Evolutionary conservation across 768 basidiomycete genomes (phyloP), one percentile per base, ranked within the genome.

Genomic region (Tricholoma terreum): DNA sequence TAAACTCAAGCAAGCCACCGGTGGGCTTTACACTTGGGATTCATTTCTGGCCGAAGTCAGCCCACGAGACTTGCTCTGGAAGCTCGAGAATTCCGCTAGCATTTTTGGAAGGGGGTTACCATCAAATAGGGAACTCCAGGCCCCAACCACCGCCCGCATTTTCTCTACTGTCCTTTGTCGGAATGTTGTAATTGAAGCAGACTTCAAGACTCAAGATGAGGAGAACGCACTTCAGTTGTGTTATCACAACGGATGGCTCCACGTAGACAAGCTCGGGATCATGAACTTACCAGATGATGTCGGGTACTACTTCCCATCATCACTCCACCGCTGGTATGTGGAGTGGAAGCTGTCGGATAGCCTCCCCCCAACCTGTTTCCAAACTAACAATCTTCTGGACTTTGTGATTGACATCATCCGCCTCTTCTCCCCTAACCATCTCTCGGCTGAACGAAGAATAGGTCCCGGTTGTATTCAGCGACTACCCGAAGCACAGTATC

Each of bases 301-400:
- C 9, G 42, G 42, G n/a, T 65, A 65, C 45, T 60, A 56, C 40
- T 64, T 64, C 30, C 19, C 63, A 33, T 55, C 61, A 9, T 17
- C n/a, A 24, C 56, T 62, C 15, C 63, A 64, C 51, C 61, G 56
- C 48, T 60, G 63, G 61, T 64, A 48, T 35, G 49, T 62, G 30
- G 63, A 64, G 53, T 64, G 63, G 61, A 64, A 55, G 42, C 56
- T 62, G 34, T 52, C 27, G 36, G 31, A 48, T 24, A 36, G 19
- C 36, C 12, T 45, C 46, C 40, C 15, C 27, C 24, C 52, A 52
- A n/a, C 33, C 27, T 22, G 43, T 56, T 61, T 59, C 59, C 49
- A 54, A 59, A 14, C 34, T 5, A 10, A 5, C 34, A 35, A 14
- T 14, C 34, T 35, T 14, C 34, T 35, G 34, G 9, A 4, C 9